Conservation (phyloP, 2,329 filamentous ascomycete species). For the Phyllosticta ampelicida region DNA sequence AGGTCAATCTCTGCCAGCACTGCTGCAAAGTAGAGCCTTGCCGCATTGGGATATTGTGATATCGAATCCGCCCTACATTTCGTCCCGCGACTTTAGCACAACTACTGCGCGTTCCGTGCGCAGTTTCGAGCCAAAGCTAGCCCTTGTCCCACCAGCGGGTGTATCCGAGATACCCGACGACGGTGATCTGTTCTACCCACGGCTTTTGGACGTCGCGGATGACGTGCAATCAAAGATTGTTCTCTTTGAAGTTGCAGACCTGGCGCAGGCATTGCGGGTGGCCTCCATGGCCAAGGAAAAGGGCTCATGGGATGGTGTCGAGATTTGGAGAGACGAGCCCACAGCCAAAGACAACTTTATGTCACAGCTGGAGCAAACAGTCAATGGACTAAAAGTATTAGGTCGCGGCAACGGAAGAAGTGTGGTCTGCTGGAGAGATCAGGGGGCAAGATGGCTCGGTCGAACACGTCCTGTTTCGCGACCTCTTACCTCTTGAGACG, state of each 20-base stretch:
- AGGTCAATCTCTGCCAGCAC: background rate
- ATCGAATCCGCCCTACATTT: slow-evolving; percentile 89
- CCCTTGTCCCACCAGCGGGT: slow-evolving; percentile 47
- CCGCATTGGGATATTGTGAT: slow-evolving; percentile 46
- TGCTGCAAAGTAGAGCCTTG: background rate
- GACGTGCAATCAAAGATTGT: slow-evolving; percentile 43
- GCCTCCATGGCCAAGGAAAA: slow-evolving; percentile 35
- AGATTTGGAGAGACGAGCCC: slow-evolving; percentile 59
- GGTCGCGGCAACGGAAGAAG: slow-evolving; percentile 34
- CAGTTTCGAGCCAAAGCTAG: slow-evolving; percentile 67
- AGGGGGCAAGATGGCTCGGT: slow-evolving; percentile 20
- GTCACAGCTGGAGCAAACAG: background rate
- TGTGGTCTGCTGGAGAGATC: slow-evolving; percentile 32
- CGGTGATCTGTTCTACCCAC: slow-evolving; percentile 56
- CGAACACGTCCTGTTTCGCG: background rate
- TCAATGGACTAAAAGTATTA: slow-evolving; percentile 18
- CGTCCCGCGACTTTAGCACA: slow-evolving; percentile 48
- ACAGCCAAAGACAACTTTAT: slow-evolving; percentile 22
- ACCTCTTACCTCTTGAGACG: background rate
- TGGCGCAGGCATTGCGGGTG: slow-evolving; percentile 56
- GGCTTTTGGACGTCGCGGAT: slow-evolving; percentile 47
- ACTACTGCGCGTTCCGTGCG: slow-evolving; percentile 65
- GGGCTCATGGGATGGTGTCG: slow-evolving; percentile 33
- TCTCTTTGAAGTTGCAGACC: slow-evolving; percentile 62
- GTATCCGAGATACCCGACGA: background rate